A percentile compares a stretch with the other conserved stretches of the same genome.
phyloP scores from a whole-genome alignment of 2,329 filamentous ascomycete genomes.

The Atkinsonella texensis region DNA sequence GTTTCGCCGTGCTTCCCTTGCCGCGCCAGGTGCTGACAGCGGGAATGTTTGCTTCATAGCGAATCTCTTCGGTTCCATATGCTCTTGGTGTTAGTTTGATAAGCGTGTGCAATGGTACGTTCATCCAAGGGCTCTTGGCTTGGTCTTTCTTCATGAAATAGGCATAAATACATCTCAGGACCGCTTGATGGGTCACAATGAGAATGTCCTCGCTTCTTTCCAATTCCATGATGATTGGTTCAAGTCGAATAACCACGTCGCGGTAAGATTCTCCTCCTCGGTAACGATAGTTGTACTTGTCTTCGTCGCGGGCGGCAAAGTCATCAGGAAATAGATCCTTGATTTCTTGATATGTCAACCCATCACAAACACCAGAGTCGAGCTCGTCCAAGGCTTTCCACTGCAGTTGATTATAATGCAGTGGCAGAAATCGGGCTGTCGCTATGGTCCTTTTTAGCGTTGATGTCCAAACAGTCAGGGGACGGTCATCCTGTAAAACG shows the following conservation, averaged over 20 bases:
- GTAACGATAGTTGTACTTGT: slow-evolving; percentile 99
- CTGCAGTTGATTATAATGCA: slow-evolving; percentile 82
- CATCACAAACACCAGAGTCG: slow-evolving; percentile 91
- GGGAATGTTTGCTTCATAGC: slow-evolving; percentile 81
- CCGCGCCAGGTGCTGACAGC: slow-evolving; percentile 94
- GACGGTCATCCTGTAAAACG: slow-evolving; percentile 40
- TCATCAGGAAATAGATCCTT: slow-evolving; percentile 85
- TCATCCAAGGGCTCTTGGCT: slow-evolving; percentile 93
- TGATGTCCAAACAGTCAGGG: slow-evolving; percentile 51
- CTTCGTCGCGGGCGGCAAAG: slow-evolving; percentile 88
- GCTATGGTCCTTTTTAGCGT: slow-evolving; percentile 74
- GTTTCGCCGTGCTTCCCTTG: slow-evolving; percentile 85
- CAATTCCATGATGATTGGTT: slow-evolving; percentile 99
- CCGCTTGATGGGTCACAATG: slow-evolving; percentile 95
- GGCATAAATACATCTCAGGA: slow-evolving; percentile 92
- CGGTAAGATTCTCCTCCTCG: slow-evolving; percentile 91
- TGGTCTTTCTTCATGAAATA: slow-evolving; percentile 98
- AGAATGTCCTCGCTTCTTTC: slow-evolving; percentile 94
- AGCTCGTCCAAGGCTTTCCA: slow-evolving; percentile 99
- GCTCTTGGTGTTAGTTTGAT: slow-evolving; percentile 94
- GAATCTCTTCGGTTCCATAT: slow-evolving; percentile 83
- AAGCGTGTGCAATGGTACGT: slow-evolving; percentile 88
- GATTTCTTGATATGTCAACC: slow-evolving; percentile 92
- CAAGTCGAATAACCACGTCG: slow-evolving; percentile 92
- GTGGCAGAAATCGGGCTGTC: slow-evolving; percentile 71